Evolutionary conservation across 2,329 filamentous ascomycete genomes (phyloP).

Genomic region (Orbilia blumenaviensis): DNA sequence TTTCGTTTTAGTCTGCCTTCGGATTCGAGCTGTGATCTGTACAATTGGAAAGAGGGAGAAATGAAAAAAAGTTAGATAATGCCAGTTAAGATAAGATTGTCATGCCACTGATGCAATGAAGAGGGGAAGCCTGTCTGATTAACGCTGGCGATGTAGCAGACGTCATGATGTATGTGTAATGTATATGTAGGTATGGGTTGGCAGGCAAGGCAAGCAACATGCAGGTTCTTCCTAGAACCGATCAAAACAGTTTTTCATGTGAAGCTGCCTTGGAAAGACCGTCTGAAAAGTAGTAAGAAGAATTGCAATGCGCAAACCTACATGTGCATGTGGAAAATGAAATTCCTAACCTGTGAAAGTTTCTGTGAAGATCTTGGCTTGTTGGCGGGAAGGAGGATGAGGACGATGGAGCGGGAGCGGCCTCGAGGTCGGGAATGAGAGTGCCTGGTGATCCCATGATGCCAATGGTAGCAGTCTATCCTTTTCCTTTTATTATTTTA

Average conservation of each 20-base stretch:
- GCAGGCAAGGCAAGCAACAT: constrained; percentile 2
- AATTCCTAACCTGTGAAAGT: constrained; percentile 52
- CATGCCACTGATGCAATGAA: no score
- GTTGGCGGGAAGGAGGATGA: not conserved
- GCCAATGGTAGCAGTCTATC: no score
- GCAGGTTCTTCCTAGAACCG: constrained; percentile 11
- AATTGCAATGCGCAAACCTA: constrained; percentile 46
- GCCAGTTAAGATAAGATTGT: no score
- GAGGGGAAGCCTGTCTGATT: constrained; percentile 2
- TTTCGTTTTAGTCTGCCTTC: constrained; percentile 43
- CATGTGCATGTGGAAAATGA: constrained; percentile 52
- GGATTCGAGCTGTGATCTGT: constrained; percentile 13
- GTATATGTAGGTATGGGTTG: constrained; percentile 42
- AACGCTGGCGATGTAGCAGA: not conserved
- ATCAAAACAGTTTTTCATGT: not conserved
- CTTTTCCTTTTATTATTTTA: no score
- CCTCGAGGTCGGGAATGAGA: constrained; percentile 41
- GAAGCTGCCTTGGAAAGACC: not conserved
- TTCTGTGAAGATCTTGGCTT: constrained; percentile 1
- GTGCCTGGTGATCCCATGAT: constrained; percentile 24
- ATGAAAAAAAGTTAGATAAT: not conserved
- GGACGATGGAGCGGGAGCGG: constrained; percentile 23
- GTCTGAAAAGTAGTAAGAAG: constrained; percentile 19
- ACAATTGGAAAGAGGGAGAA: constrained; percentile 5
- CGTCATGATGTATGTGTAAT: not conserved